Percentiles rank a stretch among this genome's conserved stretches.
phyloP scores from a whole-genome alignment of 179 eudicot species.

The Vitellaria paradoxa region DNA sequence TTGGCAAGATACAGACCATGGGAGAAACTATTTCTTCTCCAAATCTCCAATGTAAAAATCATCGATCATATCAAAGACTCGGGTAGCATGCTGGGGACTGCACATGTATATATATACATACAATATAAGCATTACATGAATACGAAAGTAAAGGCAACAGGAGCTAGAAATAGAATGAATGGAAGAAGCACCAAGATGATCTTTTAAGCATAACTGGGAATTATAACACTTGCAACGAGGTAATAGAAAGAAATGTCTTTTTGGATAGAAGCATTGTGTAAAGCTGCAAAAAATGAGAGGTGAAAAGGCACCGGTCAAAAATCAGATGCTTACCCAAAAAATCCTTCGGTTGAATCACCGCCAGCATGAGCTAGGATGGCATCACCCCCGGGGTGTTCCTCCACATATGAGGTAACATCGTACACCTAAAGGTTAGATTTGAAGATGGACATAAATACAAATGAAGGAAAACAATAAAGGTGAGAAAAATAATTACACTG shows the following conservation, averaged over 20 bases:
- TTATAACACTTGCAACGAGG: not conserved
- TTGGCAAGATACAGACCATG: not conserved
- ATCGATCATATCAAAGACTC: conserved; percentile 88
- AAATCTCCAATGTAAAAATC: conserved; percentile 85
- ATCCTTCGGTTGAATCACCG: conserved; percentile 92
- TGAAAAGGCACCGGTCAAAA: not conserved
- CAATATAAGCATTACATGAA: not conserved
- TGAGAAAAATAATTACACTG: not conserved
- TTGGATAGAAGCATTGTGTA: not conserved
- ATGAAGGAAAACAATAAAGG: conserved; percentile 6
- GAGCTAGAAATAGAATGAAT: not conserved
- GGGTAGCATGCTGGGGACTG: conserved; percentile 95
- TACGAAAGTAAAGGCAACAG: not conserved
- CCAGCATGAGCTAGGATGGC: conserved; percentile 92
- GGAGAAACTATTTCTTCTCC: conserved; percentile 31
- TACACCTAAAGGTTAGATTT: conserved; percentile 50
- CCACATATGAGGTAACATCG: conserved; percentile 91
- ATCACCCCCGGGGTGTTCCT: conserved; percentile 99
- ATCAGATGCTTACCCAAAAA: conserved; percentile 59
- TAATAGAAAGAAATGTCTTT: not conserved
- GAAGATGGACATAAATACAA: not conserved
- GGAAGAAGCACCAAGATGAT: not conserved
- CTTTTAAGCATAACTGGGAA: not conserved
- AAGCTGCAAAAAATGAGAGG: not conserved
- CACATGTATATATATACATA: conserved; percentile 7